phyloP scores from a whole-genome alignment of 192 early-diverging fungal genomes.

The Phycomyces nitens region DNA sequence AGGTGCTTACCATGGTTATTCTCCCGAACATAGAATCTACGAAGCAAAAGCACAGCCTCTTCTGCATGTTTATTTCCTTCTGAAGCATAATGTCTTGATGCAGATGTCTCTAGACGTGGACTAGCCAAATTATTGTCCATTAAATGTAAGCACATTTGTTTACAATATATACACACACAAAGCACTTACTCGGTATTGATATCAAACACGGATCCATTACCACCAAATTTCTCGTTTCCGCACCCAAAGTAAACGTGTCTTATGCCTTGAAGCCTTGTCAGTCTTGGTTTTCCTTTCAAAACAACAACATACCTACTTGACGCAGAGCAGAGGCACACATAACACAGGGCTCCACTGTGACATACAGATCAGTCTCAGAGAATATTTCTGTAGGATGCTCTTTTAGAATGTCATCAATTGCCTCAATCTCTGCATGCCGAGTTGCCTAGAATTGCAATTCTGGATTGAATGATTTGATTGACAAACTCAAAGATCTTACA shows the following conservation, averaged over 20 bases:
- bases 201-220: conserved; percentile 85
- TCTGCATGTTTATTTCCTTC: conserved; percentile 69
- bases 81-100: conserved; percentile 50
- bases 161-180: neutral
- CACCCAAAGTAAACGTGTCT: conserved; percentile 89
- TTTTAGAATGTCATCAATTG: conserved; percentile 74
- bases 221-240: conserved; percentile 94
- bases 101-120: conserved; percentile 1
- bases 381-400: conserved; percentile 29
- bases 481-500: conserved; percentile 46
- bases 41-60: conserved; percentile 82
- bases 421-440: conserved; percentile 92
- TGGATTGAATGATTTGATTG: neutral
- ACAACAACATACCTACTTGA: conserved; percentile 53
- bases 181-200: conserved; percentile 73
- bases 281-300: neutral
- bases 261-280: conserved; percentile 46
- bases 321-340: conserved; percentile 95
- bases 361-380: conserved; percentile 72
- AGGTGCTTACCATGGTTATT: conserved; percentile 79
- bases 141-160: neutral
- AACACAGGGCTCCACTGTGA: conserved; percentile 96
- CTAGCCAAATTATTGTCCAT: neutral
- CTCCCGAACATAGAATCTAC: conserved; percentile 91
- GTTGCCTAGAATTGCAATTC: conserved; percentile 61